Percentiles rank a stretch among this genome's conserved stretches.
Conservation (phyloP, 2,329 filamentous ascomycete genomes). For the Aspergillus fumigatus region DNA sequence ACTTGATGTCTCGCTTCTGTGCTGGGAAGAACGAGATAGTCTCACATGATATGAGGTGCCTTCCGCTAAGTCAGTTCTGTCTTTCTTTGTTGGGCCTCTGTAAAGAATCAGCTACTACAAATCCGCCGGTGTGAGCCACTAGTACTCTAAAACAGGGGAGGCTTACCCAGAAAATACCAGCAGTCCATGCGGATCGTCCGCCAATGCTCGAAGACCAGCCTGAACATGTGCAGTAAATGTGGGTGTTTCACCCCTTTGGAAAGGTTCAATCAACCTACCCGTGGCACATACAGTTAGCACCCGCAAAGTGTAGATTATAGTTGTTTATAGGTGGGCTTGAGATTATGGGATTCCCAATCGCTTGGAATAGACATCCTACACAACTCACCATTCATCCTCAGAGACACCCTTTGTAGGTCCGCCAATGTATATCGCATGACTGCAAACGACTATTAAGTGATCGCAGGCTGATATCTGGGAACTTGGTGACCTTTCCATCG, state of each 20-base stretch:
- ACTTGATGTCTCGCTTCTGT: neutral
- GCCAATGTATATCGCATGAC: slow-evolving; percentile 73
- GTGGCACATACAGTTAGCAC: neutral
- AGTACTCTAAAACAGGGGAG: slow-evolving; percentile 6
- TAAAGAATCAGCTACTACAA: neutral
- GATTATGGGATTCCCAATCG: neutral
- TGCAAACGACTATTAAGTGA: slow-evolving; percentile 74
- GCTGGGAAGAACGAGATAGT: neutral
- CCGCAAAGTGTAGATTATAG: neutral
- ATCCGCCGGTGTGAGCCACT: no score
- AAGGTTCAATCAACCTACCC: slow-evolving; percentile 65
- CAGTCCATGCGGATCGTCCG: slow-evolving; percentile 44
- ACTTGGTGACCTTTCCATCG: neutral
- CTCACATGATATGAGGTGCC: slow-evolving; percentile 58
- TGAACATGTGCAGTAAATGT: slow-evolving; percentile 76
- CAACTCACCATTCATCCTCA: slow-evolving; percentile 56
- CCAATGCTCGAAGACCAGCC: slow-evolving; percentile 55
- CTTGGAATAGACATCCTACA: neutral
- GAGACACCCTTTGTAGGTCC: slow-evolving; percentile 49
- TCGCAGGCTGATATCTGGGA: slow-evolving; percentile 13
- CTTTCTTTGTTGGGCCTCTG: slow-evolving; percentile 60
- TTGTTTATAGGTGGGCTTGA: neutral
- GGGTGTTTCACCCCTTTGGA: slow-evolving; percentile 71
- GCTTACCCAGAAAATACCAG: slow-evolving; percentile 69
- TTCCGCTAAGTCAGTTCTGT: slow-evolving; percentile 53